Conservation (phyloP, 225 moss, liverwort and hornwort genomes). For the Bryum argenteum region DNA sequence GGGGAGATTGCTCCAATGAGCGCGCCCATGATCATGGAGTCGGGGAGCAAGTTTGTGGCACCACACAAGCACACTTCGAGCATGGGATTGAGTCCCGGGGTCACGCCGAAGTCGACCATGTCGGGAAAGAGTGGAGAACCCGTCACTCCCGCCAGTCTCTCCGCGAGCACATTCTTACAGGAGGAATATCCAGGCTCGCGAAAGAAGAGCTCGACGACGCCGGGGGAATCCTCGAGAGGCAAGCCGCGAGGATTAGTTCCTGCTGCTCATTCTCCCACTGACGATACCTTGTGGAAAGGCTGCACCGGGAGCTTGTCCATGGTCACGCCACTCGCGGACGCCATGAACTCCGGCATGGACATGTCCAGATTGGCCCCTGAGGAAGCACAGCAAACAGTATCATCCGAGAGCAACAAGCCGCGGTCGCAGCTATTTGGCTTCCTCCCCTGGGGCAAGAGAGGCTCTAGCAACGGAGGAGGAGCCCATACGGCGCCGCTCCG, state of each 20-base stretch:
- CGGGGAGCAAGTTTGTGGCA: slow-evolving; percentile 9
- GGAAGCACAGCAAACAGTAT: slow-evolving; percentile 14
- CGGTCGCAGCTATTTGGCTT: slow-evolving; percentile 42
- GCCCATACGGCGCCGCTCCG: neutral
- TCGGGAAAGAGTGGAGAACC: slow-evolving; percentile 41
- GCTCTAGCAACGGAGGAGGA: neutral
- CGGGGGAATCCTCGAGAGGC: slow-evolving; percentile 36
- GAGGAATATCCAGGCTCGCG: slow-evolving; percentile 21
- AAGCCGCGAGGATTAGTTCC: slow-evolving; percentile 29
- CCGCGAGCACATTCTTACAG: slow-evolving; percentile 15
- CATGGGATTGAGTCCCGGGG: slow-evolving; percentile 39
- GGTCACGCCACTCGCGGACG: slow-evolving; percentile 55
- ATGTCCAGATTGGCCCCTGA: slow-evolving; percentile 23
- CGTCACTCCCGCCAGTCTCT: slow-evolving; percentile 37
- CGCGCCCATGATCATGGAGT: slow-evolving; percentile 27
- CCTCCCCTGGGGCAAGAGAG: slow-evolving; percentile 53
- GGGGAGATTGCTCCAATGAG: slow-evolving; percentile 39
- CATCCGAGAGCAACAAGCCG: slow-evolving; percentile 16
- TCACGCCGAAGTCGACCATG: slow-evolving; percentile 43
- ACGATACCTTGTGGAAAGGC: slow-evolving; percentile 51
- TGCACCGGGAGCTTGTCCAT: slow-evolving; percentile 51
- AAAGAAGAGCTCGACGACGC: slow-evolving; percentile 26
- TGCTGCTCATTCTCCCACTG: slow-evolving; percentile 31
- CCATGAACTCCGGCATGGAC: slow-evolving; percentile 41
- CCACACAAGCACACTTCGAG: slow-evolving; percentile 36